Conservation (phyloP, 495 filamentous ascomycete genomes). For the Annulohypoxylon maeteangense region DNA sequence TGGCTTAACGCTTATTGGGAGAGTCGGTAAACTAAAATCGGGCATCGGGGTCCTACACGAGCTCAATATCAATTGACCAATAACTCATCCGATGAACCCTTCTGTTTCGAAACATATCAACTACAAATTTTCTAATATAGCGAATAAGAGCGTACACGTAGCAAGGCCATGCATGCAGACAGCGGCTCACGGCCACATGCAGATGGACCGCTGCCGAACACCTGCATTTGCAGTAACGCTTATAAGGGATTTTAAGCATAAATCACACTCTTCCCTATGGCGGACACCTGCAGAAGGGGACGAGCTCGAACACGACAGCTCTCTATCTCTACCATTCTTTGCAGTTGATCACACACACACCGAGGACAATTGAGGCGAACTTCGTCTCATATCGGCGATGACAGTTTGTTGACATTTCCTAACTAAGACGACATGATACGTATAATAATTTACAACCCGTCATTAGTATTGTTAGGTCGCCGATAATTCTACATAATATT, state of each 20-base stretch:
- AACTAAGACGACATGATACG: conserved; percentile 6
- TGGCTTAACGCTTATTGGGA: conserved; percentile 12
- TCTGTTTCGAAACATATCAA: conserved; percentile 41
- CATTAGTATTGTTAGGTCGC: conserved; percentile 14
- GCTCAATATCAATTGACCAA: conserved; percentile 27
- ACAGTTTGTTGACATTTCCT: not conserved
- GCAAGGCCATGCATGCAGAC: conserved; percentile 24
- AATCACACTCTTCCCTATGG: conserved; percentile 29
- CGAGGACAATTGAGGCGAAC: conserved; percentile 22
- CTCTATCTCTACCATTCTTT: conserved; percentile 10
- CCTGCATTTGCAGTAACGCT: conserved; percentile 40
- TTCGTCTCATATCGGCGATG: conserved; percentile 26
- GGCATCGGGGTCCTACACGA: conserved; percentile 28
- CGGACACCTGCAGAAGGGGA: conserved; percentile 22
- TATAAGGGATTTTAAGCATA: conserved; percentile 36
- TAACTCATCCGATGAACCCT: conserved; percentile 1
- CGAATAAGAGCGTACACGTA: conserved; percentile 31
- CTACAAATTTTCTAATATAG: conserved; percentile 8
- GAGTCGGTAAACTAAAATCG: conserved; percentile 16
- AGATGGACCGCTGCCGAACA: conserved; percentile 25
- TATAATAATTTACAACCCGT: conserved; percentile 18
- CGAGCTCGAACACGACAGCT: conserved; percentile 10
- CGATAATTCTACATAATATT: not conserved
- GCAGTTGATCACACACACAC: conserved; percentile 40
- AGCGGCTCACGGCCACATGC: conserved; percentile 31